Evolutionary conservation across 345 rosid genomes (phyloP), one percentile per base, ranked within the genome.

Genomic region (Geranium rotundifolium): DNA sequence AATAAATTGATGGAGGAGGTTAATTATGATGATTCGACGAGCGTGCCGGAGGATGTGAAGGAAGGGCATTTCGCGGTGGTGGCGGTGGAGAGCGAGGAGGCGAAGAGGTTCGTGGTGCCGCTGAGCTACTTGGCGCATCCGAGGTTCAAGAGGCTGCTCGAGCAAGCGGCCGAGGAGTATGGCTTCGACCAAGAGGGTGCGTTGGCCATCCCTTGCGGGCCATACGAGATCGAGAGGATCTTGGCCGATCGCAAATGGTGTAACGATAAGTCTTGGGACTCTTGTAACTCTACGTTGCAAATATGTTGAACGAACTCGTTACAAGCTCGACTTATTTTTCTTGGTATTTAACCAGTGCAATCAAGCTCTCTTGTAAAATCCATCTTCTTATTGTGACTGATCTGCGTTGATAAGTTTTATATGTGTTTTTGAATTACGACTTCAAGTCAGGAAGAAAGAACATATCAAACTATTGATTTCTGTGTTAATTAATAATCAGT

Each of bases 51-150:
- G 63, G 95, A 88, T 62, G 91, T 88, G 18, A 85, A 85, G 64
- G 83, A 82, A 78, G 88, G 92, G 17, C 92, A 88, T 57, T 80
- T 88, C 4, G 84, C 83, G 0, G 90, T 88, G 49, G 60, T 84
- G 27, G 87, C 90, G 2, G 74, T 77, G 63, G 81, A 82, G 16
- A 79, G 79, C 1, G 54, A 77, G 56, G 81, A 75, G 59, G 78
- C 78, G 0, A 79, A 74, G 63, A 81, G 84, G 70, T 82, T 85
- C 20, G 80, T 85, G 41, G 75, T 79, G 0, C 84, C 92, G 4
- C 70, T 85, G 63, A 75, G 60, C 67, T 82, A 62, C 60, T 74
- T 86, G 64, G 75, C 59, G 16, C 75, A 84, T 17, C 88, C 90
- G 2, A 72, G 62, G 34, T 72, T 80, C 65, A 55, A 75, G 19